phyloP scores from a whole-genome alignment of 805 yeast genomes.

The Metschnikowia colocasiae region DNA sequence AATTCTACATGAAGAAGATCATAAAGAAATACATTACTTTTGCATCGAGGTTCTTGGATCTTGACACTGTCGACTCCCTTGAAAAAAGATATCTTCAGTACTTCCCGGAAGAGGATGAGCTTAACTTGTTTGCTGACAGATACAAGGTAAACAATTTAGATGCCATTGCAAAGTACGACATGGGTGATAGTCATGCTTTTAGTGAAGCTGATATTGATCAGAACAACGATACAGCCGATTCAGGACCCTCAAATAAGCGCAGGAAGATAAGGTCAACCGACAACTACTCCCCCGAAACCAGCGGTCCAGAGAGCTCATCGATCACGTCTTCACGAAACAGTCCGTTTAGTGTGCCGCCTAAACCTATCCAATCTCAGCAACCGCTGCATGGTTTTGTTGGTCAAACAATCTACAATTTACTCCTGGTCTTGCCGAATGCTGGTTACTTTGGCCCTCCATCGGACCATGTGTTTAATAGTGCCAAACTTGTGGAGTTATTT shows the following conservation, averaged over 20 bases:
- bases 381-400: conserved; percentile 30
- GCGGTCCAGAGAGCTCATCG: conserved; percentile 1
- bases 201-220: conserved; percentile 13
- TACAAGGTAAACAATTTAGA: conserved; percentile 35
- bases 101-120: conserved; percentile 58
- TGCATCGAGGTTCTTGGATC: conserved; percentile 68
- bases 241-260: conserved; percentile 9
- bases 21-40: conserved; percentile 54
- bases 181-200: conserved; percentile 21
- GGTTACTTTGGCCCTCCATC: conserved; percentile 46
- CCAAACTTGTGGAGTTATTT: conserved; percentile 46
- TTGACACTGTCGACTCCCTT: conserved; percentile 61
- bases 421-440: conserved; percentile 59
- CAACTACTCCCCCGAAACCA: conserved; percentile 9
- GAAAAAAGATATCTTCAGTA: conserved; percentile 61
- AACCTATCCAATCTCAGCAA: conserved; percentile 7
- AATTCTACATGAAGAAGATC: conserved; percentile 28
- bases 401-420: conserved; percentile 37
- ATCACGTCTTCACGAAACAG: neutral
- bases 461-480: conserved; percentile 52
- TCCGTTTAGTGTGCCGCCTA: conserved; percentile 5
- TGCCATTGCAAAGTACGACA: conserved; percentile 36
- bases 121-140: conserved; percentile 35
- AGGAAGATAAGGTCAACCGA: conserved; percentile 4
- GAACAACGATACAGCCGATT: conserved; percentile 11